These are phyloP conservation scores for Syzygium malaccense DNA, from an alignment of 441 rosid genomes.

Conservation along the genomic window DNA sequence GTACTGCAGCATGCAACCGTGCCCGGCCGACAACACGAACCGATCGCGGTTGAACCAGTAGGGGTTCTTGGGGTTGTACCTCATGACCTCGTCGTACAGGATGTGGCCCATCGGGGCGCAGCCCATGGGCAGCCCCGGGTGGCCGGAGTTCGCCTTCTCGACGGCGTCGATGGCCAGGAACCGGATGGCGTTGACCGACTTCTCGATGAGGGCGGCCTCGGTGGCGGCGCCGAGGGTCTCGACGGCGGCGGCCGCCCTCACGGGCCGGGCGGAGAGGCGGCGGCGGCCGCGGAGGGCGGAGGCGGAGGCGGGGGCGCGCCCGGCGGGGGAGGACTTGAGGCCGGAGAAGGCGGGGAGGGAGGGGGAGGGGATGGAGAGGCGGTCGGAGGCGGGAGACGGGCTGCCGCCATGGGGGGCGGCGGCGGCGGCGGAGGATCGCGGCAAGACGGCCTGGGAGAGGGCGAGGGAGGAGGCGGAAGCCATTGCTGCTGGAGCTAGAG, in stretches of 20 bases:
- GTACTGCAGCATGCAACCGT: conserved; percentile 97
- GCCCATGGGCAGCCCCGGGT: conserved; percentile 99
- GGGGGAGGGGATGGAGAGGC: conserved; percentile 24
- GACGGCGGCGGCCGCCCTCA: conserved; percentile 42
- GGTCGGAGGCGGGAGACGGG: conserved; percentile 28
- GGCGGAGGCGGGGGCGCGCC: conserved; percentile 10
- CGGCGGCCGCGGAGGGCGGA: conserved; percentile 13
- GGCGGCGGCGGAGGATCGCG: conserved; percentile 30
- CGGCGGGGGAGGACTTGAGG: conserved; percentile 33
- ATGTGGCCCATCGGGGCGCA: conserved; percentile 98
- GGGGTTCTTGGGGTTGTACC: conserved; percentile 95
- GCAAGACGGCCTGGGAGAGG: conserved; percentile 68
- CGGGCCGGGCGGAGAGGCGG: conserved; percentile 9
- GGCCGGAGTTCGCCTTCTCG: conserved; percentile 99
- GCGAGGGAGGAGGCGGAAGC: conserved; percentile 73
- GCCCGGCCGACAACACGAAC: conserved; percentile 95
- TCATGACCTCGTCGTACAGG: conserved; percentile 94
- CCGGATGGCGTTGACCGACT: conserved; percentile 82
- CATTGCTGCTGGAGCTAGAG: conserved; percentile 26
- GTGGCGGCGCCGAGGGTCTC: conserved; percentile 46
- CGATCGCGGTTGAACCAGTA: conserved; percentile 99
- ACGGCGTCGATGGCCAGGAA: conserved; percentile 93
- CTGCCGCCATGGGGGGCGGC: conserved; percentile 20
- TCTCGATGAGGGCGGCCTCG: conserved; percentile 72
- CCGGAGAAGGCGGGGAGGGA: conserved; percentile 26